These are phyloP conservation scores for Vaccinium darrowii DNA, from an alignment of 148 eudicot genomes.

Conservation along the genomic window DNA sequence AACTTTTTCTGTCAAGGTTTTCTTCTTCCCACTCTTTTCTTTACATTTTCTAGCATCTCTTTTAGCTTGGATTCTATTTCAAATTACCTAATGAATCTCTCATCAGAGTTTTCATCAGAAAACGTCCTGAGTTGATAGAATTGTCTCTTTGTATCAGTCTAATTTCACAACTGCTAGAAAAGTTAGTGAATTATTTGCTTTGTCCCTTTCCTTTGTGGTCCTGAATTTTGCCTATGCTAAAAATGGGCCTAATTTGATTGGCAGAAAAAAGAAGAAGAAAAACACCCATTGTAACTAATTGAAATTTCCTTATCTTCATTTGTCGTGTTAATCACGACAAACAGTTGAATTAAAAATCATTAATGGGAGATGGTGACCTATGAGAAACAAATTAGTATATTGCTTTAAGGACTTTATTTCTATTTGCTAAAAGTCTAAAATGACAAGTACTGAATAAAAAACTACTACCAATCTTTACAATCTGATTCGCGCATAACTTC, in stretches of 20 bases:
- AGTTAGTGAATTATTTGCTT: not conserved
- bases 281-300: not conserved
- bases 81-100: not conserved
- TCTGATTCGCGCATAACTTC: not conserved
- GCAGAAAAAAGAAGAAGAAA: not conserved
- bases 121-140: not conserved
- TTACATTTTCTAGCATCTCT: too few relatives aligned
- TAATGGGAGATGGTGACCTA: constrained; percentile 2
- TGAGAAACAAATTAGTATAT: not conserved
- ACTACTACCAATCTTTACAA: not conserved
- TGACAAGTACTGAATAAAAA: not conserved
- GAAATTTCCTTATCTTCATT: not conserved
- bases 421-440: not conserved
- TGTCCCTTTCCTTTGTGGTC: constrained; percentile 11
- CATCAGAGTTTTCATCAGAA: not conserved
- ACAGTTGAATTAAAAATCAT: not conserved
- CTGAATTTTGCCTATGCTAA: not conserved
- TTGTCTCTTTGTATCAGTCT: not conserved
- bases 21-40: not conserved
- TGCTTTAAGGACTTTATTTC: not conserved
- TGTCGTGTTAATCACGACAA: not conserved
- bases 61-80: not conserved
- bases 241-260: not conserved
- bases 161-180: not conserved
- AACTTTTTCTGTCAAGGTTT: constrained; percentile 39